Conservation (phyloP, 148 eudicot genomes). For the Silene uniflora region DNA sequence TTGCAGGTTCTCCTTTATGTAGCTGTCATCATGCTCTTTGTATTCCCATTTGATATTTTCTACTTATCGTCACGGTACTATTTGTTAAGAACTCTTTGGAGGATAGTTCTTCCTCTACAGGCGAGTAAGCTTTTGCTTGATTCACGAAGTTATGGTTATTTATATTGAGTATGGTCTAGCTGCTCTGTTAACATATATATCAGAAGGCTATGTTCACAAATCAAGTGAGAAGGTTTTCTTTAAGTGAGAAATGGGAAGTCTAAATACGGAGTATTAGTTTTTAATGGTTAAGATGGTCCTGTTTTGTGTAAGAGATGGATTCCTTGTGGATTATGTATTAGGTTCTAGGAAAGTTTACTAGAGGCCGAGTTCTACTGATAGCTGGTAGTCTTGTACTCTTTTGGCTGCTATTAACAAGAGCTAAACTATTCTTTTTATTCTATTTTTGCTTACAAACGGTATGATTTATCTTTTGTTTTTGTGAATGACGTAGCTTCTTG, state of each 20-base stretch:
- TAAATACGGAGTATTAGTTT: background rate
- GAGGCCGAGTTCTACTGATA: background rate
- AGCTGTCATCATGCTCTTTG: constrained; percentile 59
- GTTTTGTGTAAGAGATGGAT: background rate
- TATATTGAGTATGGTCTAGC: background rate
- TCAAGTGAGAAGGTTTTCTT: no score
- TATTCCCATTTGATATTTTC: constrained; percentile 91
- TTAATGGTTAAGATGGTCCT: background rate
- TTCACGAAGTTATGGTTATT: background rate
- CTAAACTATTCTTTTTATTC: background rate
- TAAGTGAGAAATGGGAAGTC: background rate
- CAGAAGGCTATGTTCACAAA: no score
- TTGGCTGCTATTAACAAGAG: background rate
- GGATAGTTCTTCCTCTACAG: constrained; percentile 93
- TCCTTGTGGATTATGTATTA: background rate
- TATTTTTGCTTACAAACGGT: background rate
- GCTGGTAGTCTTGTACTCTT: background rate
- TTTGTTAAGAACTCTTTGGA: constrained; percentile 86
- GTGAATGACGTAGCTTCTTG: constrained; percentile 11
- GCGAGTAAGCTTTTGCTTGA: constrained; percentile 44
- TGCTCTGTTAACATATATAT: no score
- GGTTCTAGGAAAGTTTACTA: background rate
- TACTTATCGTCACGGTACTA: constrained; percentile 83
- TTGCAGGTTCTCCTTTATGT: constrained; percentile 89
- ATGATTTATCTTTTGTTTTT: background rate